Conservation (phyloP, 306 rosid species). For the Inga oerstediana region DNA sequence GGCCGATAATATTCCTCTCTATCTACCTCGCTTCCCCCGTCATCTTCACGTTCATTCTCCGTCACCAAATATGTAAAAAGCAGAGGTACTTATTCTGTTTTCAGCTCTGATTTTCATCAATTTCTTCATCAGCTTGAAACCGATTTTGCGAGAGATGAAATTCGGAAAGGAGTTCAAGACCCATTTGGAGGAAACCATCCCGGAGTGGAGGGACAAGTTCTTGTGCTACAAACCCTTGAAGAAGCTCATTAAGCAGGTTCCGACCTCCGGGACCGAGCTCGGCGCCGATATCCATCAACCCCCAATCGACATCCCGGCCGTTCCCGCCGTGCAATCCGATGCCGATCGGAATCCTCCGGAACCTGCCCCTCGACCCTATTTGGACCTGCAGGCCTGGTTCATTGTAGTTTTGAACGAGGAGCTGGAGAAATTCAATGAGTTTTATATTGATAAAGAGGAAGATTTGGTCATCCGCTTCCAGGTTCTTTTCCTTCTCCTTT, state of each 20-base stretch:
- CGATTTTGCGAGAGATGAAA: constrained; percentile 52
- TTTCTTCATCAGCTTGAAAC: background rate
- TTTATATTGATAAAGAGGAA: constrained; percentile 88
- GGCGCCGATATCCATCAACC: constrained; percentile 29
- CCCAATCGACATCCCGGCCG: constrained; percentile 3
- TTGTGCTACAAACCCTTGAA: constrained; percentile 89
- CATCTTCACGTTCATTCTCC: background rate
- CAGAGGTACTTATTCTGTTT: background rate
- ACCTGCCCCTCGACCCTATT: constrained; percentile 13
- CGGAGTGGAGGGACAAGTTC: constrained; percentile 98
- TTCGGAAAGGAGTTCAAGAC: constrained; percentile 90
- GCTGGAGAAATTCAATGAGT: constrained; percentile 86
- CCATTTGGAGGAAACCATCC: constrained; percentile 89
- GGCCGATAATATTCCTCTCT: background rate
- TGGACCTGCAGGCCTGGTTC: constrained; percentile 75
- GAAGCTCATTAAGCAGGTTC: constrained; percentile 68
- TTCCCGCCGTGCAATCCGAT: background rate
- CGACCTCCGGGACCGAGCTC: constrained; percentile 20
- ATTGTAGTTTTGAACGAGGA: constrained; percentile 72
- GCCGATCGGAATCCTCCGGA: background rate
- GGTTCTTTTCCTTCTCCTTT: constrained; percentile 48
- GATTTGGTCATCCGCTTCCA: constrained; percentile 90
- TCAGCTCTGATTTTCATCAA: constrained; percentile 10
- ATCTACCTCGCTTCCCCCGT: background rate
- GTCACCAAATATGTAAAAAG: background rate